Percentiles rank a stretch among this genome's conserved stretches.
Conservation (phyloP, 352 stramenopile species). For the Pythium rhizo-oryzae region DNA sequence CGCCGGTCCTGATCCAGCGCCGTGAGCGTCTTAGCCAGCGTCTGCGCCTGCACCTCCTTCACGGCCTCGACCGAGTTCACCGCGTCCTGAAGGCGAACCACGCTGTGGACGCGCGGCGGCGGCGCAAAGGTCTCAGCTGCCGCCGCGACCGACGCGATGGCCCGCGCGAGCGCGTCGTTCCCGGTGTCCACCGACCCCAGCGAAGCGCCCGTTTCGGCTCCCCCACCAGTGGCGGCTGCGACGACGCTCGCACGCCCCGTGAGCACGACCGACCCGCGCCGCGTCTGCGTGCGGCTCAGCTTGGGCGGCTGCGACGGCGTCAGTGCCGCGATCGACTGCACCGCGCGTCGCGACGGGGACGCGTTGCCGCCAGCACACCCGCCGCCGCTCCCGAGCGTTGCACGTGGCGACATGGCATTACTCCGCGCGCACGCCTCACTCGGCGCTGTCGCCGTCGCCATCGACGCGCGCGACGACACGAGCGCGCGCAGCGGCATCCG, state of each 20-base stretch:
- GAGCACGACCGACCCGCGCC: constrained; percentile 20
- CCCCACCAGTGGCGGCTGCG: no score
- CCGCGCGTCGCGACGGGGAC: background rate
- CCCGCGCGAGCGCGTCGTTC: constrained; percentile 21
- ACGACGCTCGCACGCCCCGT: background rate
- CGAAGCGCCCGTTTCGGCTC: background rate
- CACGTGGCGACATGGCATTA: no score
- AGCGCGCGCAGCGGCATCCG: constrained; percentile 41
- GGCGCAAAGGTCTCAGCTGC: background rate
- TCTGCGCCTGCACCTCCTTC: constrained; percentile 42
- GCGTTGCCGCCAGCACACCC: background rate
- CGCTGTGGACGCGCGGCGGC: constrained; percentile 33
- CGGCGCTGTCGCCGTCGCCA: background rate
- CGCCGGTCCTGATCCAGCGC: constrained; percentile 53
- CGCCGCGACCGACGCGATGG: background rate
- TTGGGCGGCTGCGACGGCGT: constrained; percentile 4
- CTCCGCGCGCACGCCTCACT: background rate
- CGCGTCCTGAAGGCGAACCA: constrained; percentile 56
- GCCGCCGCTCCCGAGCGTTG: no score
- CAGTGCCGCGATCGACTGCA: constrained; percentile 13
- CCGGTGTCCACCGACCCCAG: background rate
- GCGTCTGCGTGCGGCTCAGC: constrained; percentile 2
- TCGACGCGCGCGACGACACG: constrained; percentile 22
- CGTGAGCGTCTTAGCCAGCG: constrained; percentile 43
- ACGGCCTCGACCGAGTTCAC: constrained; percentile 48